These are phyloP conservation scores for Camelina laxa DNA, from an alignment of 345 rosid genomes.

Conservation along the genomic window DNA sequence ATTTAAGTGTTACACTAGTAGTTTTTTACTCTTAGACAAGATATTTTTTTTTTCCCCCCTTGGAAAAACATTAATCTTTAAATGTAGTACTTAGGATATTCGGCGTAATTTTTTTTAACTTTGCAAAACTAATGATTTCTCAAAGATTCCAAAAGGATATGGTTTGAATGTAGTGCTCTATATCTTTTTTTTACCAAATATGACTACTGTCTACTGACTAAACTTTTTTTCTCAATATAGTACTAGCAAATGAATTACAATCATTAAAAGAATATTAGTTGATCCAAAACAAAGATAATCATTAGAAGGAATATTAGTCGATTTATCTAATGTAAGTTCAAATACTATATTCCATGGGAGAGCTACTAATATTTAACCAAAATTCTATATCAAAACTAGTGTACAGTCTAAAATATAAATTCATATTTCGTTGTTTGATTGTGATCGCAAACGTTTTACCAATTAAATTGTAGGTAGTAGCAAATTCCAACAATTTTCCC, in stretches of 20 bases:
- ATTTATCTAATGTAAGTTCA: neutral
- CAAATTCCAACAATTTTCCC: no score
- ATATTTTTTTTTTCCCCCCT: neutral
- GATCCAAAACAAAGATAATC: neutral
- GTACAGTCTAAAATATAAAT: neutral
- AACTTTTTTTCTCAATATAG: neutral
- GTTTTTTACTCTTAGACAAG: neutral
- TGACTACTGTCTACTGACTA: neutral
- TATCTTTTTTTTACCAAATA: conserved; percentile 8
- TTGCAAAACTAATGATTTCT: conserved; percentile 14
- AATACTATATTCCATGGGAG: neutral
- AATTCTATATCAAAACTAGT: no score
- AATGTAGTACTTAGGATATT: neutral
- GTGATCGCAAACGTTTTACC: no score
- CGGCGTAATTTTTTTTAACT: neutral
- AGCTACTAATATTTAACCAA: neutral
- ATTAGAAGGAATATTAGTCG: conserved; percentile 6
- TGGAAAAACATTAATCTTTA: neutral
- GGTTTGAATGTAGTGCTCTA: conserved; percentile 12
- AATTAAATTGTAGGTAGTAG: no score
- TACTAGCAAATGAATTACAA: neutral
- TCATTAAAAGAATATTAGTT: conserved; percentile 8
- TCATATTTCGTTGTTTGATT: neutral
- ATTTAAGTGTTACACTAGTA: neutral
- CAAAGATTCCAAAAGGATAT: conserved; percentile 15